A percentile compares a stretch with the other conserved stretches of the same genome.
Evolutionary conservation across 208 protist genomes (phyloP).

Genomic region (Zelonia costaricensis): DNA sequence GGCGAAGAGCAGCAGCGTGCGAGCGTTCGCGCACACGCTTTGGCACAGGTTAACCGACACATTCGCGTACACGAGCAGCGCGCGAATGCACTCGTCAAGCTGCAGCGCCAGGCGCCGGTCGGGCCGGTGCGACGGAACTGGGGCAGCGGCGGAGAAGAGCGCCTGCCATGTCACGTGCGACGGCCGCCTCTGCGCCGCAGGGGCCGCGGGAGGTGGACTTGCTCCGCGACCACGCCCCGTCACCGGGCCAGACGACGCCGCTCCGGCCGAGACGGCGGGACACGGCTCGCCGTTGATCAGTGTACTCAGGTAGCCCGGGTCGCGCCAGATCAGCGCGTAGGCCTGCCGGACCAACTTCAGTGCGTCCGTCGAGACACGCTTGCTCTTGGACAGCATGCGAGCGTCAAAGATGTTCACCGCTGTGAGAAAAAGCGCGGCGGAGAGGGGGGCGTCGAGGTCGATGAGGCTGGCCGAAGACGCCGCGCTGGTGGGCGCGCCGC

Average conservation of each 20-base stretch:
- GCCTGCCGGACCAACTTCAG: conserved; percentile 70
- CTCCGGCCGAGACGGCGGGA: background rate
- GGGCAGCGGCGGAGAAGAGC: conserved; percentile 33
- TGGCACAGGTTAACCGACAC: conserved; percentile 59
- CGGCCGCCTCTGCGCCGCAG: background rate
- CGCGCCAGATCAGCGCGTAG: conserved; percentile 72
- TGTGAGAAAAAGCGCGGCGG: conserved; percentile 51
- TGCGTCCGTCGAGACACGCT: conserved; percentile 54
- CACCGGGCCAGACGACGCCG: background rate
- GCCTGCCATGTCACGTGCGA: conserved; percentile 1
- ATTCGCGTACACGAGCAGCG: conserved; percentile 85
- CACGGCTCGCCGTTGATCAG: conserved; percentile 20
- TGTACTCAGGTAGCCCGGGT: conserved; percentile 31
- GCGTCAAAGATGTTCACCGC: conserved; percentile 76
- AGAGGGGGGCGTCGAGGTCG: conserved; percentile 60
- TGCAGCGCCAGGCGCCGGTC: conserved; percentile 32
- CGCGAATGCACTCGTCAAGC: conserved; percentile 70
- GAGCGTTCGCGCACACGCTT: conserved; percentile 46
- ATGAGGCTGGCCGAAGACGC: conserved; percentile 27
- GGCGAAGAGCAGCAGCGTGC: conserved; percentile 58
- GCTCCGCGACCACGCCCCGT: background rate
- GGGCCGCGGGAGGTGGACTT: background rate
- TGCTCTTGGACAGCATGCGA: conserved; percentile 51
- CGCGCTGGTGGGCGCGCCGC: background rate
- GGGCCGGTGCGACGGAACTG: conserved; percentile 37